Evolutionary conservation across 2,329 filamentous ascomycete species (phyloP).

Genomic region (Salinomyces thailandicus): DNA sequence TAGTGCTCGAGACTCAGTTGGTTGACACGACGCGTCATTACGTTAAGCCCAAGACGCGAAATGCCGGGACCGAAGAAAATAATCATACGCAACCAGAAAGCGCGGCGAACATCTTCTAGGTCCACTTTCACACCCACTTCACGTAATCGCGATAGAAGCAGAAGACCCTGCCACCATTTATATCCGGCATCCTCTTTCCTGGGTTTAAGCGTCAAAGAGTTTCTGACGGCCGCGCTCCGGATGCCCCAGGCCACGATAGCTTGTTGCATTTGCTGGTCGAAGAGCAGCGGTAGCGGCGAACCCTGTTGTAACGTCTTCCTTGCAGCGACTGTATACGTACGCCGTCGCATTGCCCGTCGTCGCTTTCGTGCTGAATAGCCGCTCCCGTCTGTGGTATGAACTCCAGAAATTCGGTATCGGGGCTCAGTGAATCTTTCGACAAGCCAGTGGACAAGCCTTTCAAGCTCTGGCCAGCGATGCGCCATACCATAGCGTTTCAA

Average conservation of each 20-base stretch:
- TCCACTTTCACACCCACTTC: conserved; percentile 15
- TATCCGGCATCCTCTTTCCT: background rate
- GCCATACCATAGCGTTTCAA: conserved; percentile 51
- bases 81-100: conserved; percentile 23
- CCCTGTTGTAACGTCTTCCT: background rate
- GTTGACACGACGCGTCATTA: conserved; percentile 13
- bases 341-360: background rate
- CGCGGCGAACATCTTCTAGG: conserved; percentile 12
- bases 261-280: conserved; percentile 17
- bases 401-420: background rate
- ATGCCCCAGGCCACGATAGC: conserved; percentile 28
- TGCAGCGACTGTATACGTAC: background rate
- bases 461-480: conserved; percentile 41
- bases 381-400: background rate
- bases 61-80: conserved; percentile 26
- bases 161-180: conserved; percentile 24
- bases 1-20: conserved; percentile 18
- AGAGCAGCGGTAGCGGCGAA: conserved; percentile 11
- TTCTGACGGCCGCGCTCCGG: conserved; percentile 9
- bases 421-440: conserved; percentile 18
- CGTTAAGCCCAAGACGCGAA: conserved; percentile 15
- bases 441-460: conserved; percentile 44
- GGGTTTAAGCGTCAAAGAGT: conserved; percentile 1
- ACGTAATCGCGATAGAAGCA: conserved; percentile 17
- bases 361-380: background rate